Conservation (phyloP, 164 flowering plant genomes). For the Umbellularia californica region DNA sequence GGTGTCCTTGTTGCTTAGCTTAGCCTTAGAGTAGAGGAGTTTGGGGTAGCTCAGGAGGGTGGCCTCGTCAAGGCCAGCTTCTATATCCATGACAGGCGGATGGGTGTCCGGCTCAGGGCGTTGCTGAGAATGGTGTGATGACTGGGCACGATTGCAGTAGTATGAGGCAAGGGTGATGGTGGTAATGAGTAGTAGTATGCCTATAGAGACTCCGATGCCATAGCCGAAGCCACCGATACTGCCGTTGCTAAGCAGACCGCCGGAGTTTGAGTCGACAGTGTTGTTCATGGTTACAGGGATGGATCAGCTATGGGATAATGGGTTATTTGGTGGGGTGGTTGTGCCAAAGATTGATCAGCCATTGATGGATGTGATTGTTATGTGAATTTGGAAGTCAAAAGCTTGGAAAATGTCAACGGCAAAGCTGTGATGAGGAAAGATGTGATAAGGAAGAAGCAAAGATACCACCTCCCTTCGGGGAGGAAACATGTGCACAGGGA, state of each 20-base stretch:
- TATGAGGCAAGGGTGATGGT: conserved; percentile 73
- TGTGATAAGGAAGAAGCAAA: not conserved
- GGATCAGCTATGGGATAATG: not conserved
- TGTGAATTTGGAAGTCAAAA: not conserved
- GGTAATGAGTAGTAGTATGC: conserved; percentile 74
- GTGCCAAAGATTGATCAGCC: not conserved
- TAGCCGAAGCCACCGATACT: conserved; percentile 61
- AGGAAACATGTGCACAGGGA: not conserved
- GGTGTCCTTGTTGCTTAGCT: conserved; percentile 31
- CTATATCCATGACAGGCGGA: conserved; percentile 16
- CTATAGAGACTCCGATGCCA: conserved; percentile 65
- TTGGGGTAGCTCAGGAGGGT: conserved; percentile 62
- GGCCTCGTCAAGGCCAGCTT: conserved; percentile 63
- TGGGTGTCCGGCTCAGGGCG: not conserved
- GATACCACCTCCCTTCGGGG: not conserved
- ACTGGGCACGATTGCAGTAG: conserved; percentile 44
- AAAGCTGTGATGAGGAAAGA: not conserved
- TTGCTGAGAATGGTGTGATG: not conserved
- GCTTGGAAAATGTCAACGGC: conserved; percentile 3
- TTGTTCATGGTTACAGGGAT: conserved; percentile 24
- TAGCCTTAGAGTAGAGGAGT: conserved; percentile 54
- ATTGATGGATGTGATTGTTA: not conserved
- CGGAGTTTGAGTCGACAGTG: conserved; percentile 22
- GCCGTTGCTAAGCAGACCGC: conserved; percentile 43
- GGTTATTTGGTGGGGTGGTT: conserved; percentile 8